Percentiles rank a stretch among this genome's conserved stretches.
These are phyloP conservation scores for Alectoria sarmentosa DNA, from an alignment of 495 filamentous ascomycete genomes.

Conservation along the genomic window DNA sequence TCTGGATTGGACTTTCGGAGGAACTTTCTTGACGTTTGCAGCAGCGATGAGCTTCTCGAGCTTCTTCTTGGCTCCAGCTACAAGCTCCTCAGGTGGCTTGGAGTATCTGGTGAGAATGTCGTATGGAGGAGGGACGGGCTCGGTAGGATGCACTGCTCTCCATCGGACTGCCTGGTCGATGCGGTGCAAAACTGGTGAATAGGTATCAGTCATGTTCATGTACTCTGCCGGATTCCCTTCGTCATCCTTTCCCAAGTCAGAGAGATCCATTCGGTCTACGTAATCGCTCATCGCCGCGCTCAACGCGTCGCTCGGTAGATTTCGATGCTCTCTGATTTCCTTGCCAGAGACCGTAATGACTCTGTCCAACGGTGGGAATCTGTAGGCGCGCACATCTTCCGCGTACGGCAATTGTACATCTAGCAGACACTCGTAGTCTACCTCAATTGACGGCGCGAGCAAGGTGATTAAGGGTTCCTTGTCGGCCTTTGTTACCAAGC, in stretches of 20 bases:
- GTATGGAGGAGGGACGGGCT: conserved; percentile 57
- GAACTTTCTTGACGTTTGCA: conserved; percentile 87
- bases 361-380: conserved; percentile 83
- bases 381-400: conserved; percentile 83
- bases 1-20: conserved; percentile 71
- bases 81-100: conserved; percentile 60
- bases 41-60: conserved; percentile 57
- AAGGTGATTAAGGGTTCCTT: conserved; percentile 72
- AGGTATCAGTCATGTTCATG: conserved; percentile 73
- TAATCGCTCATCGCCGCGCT: conserved; percentile 78
- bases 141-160: conserved; percentile 68
- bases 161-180: conserved; percentile 77
- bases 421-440: conserved; percentile 78
- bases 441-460: conserved; percentile 73
- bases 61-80: conserved; percentile 45
- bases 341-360: conserved; percentile 89
- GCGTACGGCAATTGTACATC: conserved; percentile 92
- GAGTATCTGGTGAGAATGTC: conserved; percentile 68
- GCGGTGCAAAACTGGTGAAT: conserved; percentile 86
- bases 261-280: conserved; percentile 91
- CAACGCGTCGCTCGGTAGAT: conserved; percentile 71
- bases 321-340: conserved; percentile 71
- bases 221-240: conserved; percentile 70
- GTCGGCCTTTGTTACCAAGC: conserved; percentile 74
- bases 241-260: conserved; percentile 53